These are phyloP conservation scores for Xylaria sp. DNA, from an alignment of 2,329 filamentous ascomycete species.

Conservation along the genomic window DNA sequence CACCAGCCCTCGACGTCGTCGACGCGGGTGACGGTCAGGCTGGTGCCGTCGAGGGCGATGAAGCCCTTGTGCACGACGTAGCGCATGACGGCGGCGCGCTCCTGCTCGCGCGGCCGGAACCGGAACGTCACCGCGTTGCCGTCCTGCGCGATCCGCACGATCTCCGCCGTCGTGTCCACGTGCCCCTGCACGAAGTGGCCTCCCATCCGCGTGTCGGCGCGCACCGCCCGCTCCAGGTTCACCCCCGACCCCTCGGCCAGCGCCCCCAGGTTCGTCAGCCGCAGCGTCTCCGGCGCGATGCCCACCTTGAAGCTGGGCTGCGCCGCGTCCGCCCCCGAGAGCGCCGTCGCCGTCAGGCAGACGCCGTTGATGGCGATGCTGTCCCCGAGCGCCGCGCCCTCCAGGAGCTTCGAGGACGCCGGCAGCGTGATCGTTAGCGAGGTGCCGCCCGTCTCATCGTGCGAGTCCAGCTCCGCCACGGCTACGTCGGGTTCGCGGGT, in stretches of 20 bases:
- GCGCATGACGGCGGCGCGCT: conserved; percentile 61
- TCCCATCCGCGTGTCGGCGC: conserved; percentile 91
- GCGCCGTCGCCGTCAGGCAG: conserved; percentile 88
- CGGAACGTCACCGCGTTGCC: conserved; percentile 90
- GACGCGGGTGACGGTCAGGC: conserved; percentile 88
- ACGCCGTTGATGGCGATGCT: conserved; percentile 95
- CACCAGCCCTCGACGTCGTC: conserved; percentile 80
- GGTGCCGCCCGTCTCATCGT: conserved; percentile 85
- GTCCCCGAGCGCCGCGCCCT: conserved; percentile 85
- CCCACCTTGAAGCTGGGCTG: conserved; percentile 80
- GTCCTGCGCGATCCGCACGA: conserved; percentile 75
- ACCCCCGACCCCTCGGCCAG: conserved; percentile 71
- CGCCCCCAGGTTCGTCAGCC: conserved; percentile 89
- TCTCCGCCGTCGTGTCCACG: conserved; percentile 85
- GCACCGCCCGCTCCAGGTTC: conserved; percentile 93
- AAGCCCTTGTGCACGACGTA: conserved; percentile 98
- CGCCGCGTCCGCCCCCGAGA: conserved; percentile 42
- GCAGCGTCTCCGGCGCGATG: conserved; percentile 92
- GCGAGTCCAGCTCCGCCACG: conserved; percentile 78
- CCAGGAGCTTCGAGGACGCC: conserved; percentile 72
- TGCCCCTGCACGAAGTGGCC: conserved; percentile 98
- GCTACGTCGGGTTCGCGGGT: conserved; percentile 56
- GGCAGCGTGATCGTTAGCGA: conserved; percentile 83
- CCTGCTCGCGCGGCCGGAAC: conserved; percentile 66
- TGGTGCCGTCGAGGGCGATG: conserved; percentile 91